Percentiles rank a stretch among this genome's conserved stretches.
Evolutionary conservation across 2,329 filamentous ascomycete species (phyloP).

Genomic region (Pseudopyricularia javanii): DNA sequence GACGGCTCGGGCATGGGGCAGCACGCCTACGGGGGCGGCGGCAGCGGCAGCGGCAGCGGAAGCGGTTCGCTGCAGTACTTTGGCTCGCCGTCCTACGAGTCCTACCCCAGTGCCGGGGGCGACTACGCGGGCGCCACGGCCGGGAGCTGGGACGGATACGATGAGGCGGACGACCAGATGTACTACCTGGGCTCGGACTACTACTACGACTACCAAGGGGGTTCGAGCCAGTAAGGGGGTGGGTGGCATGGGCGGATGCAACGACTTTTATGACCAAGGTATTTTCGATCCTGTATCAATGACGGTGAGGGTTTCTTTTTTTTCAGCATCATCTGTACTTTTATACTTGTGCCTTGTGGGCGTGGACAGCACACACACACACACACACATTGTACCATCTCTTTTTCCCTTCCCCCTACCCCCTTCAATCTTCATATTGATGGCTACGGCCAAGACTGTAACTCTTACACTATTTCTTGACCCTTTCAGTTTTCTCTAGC

Average conservation of each 20-base stretch:
- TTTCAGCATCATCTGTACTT: too few species aligned
- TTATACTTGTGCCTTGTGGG: too few species aligned
- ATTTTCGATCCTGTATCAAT: too few species aligned
- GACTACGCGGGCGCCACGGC: not conserved
- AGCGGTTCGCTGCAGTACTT: not conserved
- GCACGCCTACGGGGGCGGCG: not conserved
- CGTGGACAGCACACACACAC: too few species aligned
- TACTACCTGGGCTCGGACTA: constrained; percentile 1
- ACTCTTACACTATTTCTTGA: too few species aligned
- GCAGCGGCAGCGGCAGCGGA: too few species aligned
- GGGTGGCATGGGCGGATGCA: not conserved
- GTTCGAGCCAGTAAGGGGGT: not conserved
- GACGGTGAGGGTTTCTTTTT: too few species aligned
- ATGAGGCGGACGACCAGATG: constrained; percentile 7
- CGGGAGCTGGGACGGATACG: not conserved
- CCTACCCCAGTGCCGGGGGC: not conserved
- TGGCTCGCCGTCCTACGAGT: not conserved
- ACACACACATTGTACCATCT: too few species aligned
- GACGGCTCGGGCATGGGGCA: constrained; percentile 15
- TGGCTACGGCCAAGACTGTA: too few species aligned
- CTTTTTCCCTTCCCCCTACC: too few species aligned
- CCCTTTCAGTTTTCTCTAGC: too few species aligned
- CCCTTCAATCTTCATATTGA: too few species aligned
- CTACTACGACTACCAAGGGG: constrained; percentile 8
- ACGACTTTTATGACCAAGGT: not conserved